These are phyloP conservation scores for Wickerhamiella hasegawae DNA, from an alignment of 805 yeast genomes.

Conservation along the genomic window DNA sequence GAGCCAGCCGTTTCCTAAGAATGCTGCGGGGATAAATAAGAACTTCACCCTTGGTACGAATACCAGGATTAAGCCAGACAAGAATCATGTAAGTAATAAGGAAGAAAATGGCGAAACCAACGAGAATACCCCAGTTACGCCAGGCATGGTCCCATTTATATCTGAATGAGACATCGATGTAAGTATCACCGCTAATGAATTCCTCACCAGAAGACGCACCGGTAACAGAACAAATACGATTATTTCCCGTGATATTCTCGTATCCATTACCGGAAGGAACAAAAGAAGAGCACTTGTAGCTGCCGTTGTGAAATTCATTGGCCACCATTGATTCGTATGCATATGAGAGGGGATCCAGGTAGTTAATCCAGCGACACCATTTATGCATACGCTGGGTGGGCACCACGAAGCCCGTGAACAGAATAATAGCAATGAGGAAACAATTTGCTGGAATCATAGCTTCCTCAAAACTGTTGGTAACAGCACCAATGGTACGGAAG, in stretches of 20 bases:
- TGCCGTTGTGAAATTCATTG: slow-evolving; percentile 45
- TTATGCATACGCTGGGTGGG: slow-evolving; percentile 45
- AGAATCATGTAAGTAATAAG: slow-evolving; percentile 22
- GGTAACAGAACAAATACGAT: slow-evolving; percentile 41
- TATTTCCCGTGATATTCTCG: slow-evolving; percentile 21
- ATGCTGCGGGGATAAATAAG: slow-evolving; percentile 14
- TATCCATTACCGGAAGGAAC: slow-evolving; percentile 34
- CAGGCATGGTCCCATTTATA: slow-evolving; percentile 49
- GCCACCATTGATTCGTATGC: slow-evolving; percentile 40
- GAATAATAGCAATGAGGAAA: slow-evolving; percentile 30
- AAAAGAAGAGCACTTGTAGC: slow-evolving; percentile 35
- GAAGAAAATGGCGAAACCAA: slow-evolving; percentile 34
- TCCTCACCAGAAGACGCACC: slow-evolving; percentile 43
- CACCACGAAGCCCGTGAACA: slow-evolving; percentile 49
- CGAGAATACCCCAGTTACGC: slow-evolving; percentile 62
- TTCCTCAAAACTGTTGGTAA: slow-evolving; percentile 30
- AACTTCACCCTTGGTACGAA: slow-evolving; percentile 21
- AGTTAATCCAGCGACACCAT: slow-evolving; percentile 57
- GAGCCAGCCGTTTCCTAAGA: slow-evolving; percentile 9
- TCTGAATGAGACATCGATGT: slow-evolving; percentile 31
- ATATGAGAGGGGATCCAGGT: slow-evolving; percentile 39
- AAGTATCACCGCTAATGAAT: slow-evolving; percentile 43
- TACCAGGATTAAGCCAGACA: slow-evolving; percentile 18
- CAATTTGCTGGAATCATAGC: slow-evolving; percentile 52
- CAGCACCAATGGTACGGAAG: slow-evolving; percentile 40